These are phyloP conservation scores for Lepiota subincarnata DNA, from an alignment of 768 basidiomycete species.

Conservation along the genomic window DNA sequence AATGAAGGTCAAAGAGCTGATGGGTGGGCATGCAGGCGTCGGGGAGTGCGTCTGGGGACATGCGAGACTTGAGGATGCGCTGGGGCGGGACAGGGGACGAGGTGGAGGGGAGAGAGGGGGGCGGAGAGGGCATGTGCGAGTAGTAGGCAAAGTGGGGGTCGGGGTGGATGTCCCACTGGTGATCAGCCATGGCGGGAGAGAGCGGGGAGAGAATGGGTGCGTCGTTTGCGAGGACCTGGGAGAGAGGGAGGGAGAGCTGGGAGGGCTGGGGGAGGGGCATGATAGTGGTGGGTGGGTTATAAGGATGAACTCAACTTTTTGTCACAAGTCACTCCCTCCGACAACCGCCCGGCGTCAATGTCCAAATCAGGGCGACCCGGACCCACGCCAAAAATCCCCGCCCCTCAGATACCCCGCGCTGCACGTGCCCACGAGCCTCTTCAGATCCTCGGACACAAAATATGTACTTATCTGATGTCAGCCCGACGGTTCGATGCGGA, in stretches of 20 bases:
- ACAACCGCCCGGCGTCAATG: not conserved
- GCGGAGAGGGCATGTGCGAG: conserved; percentile 38
- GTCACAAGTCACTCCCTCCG: conserved; percentile 10
- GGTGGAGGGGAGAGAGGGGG: conserved; percentile 39
- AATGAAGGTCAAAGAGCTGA: conserved; percentile 66
- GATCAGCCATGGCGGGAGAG: conserved; percentile 27
- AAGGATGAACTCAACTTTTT: conserved; percentile 8
- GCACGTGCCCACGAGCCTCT: not conserved
- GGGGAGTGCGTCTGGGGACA: conserved; percentile 37
- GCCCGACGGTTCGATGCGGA: no score
- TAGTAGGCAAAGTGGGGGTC: conserved; percentile 45
- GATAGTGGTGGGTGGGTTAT: conserved; percentile 19
- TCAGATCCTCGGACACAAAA: no score
- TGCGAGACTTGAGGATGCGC: conserved; percentile 48
- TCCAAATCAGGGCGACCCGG: not conserved
- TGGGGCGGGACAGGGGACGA: conserved; percentile 43
- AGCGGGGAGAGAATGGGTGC: conserved; percentile 54
- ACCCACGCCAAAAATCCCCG: conserved; percentile 7
- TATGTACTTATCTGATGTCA: no score
- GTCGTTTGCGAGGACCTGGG: conserved; percentile 56
- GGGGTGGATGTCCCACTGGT: conserved; percentile 47
- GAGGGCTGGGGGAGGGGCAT: conserved; percentile 19
- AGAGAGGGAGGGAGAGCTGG: conserved; percentile 31
- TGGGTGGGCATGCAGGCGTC: conserved; percentile 61
- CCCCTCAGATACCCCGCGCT: conserved; percentile 12